Evolutionary conservation across 1,139 yeast genomes (phyloP).

Genomic region (Magnusiomyces magnusii): DNA sequence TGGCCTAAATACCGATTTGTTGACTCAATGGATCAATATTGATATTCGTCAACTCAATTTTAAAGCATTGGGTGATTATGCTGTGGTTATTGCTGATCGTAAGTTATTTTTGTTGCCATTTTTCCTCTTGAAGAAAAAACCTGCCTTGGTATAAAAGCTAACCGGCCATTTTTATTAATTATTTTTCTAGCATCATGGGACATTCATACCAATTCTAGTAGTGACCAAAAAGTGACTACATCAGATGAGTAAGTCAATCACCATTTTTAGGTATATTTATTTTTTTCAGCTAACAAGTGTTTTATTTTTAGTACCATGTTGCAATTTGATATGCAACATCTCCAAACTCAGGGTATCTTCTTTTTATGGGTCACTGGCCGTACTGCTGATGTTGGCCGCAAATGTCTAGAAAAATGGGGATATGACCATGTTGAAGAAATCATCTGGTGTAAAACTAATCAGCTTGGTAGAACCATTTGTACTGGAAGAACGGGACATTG

Average conservation of each 20-base stretch:
- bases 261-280: neutral
- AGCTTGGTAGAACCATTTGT: conserved; percentile 76
- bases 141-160: neutral
- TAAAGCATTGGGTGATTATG: conserved; percentile 65
- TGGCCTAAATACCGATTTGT: conserved; percentile 35
- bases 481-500: conserved; percentile 97
- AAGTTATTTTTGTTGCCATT: neutral
- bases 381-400: conserved; percentile 79
- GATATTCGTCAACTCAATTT: conserved; percentile 72
- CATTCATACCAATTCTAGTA: conserved; percentile 31
- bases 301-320: conserved; percentile 48
- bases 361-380: conserved; percentile 94
- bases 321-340: conserved; percentile 52
- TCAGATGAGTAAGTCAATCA: conserved; percentile 24
- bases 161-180: neutral
- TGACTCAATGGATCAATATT: conserved; percentile 76
- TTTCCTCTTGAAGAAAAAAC: neutral
- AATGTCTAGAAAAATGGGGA: conserved; percentile 75
- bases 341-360: conserved; percentile 78
- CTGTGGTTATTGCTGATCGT: conserved; percentile 80
- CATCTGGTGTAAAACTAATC: conserved; percentile 88
- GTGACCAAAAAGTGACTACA: conserved; percentile 35
- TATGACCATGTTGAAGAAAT: conserved; percentile 69
- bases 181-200: conserved; percentile 33
- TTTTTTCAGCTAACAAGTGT: neutral